These are phyloP conservation scores for Penicillium hesseltinei DNA, from an alignment of 2,329 filamentous ascomycete species.

Conservation along the genomic window DNA sequence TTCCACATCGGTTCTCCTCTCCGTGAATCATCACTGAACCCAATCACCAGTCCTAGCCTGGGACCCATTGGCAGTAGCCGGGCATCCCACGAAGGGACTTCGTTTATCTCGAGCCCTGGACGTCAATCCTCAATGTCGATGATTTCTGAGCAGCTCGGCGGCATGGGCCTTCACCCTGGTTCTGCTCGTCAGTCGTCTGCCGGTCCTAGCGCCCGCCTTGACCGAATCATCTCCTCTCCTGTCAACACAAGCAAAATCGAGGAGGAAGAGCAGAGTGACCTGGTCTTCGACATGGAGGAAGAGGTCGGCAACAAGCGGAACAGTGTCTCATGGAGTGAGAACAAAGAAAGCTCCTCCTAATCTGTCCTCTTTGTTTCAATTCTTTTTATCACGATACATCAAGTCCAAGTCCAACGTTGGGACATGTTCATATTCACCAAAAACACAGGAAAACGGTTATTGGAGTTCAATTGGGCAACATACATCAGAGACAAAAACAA, in stretches of 20 bases:
- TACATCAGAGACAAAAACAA: constrained; percentile 17
- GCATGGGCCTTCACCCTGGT: constrained; percentile 45
- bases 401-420: constrained; percentile 9
- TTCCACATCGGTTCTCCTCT: constrained; percentile 66
- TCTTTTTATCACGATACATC: constrained; percentile 19
- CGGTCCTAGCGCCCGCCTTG: constrained; percentile 37
- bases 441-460: constrained; percentile 15
- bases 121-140: constrained; percentile 60
- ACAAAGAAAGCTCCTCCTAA: constrained; percentile 32
- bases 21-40: constrained; percentile 58
- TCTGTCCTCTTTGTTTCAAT: constrained; percentile 12
- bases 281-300: constrained; percentile 53
- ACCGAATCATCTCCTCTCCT: constrained; percentile 48
- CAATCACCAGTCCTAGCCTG: constrained; percentile 51
- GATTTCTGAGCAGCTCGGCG: constrained; percentile 58
- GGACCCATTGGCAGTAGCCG: constrained; percentile 51
- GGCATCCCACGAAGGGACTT: constrained; percentile 48
- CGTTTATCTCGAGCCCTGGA: constrained; percentile 55
- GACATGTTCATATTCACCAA: constrained; percentile 12
- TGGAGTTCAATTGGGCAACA: constrained; percentile 22
- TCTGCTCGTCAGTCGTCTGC: constrained; percentile 38
- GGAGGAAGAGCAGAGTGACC: constrained; percentile 46
- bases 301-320: constrained; percentile 48
- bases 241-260: constrained; percentile 48
- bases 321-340: constrained; percentile 36